Conservation (phyloP, 2,329 filamentous ascomycete genomes). For the Zymoseptoria ardabiliae region DNA sequence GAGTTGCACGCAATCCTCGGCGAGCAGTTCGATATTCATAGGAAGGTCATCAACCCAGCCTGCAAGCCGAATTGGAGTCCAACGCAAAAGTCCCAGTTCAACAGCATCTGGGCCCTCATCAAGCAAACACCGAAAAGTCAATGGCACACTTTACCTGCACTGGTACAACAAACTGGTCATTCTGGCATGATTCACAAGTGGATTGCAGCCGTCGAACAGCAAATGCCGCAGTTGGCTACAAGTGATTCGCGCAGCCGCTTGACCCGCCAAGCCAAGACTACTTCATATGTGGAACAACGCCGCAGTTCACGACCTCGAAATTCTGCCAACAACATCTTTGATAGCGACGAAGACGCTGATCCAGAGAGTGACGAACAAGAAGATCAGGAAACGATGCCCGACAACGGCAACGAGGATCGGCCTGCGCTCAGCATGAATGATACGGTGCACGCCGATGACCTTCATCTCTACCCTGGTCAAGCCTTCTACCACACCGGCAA, state of each 20-base stretch:
- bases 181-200: conserved; percentile 11
- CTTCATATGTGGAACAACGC: conserved; percentile 12
- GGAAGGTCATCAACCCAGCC: conserved; percentile 11
- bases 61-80: conserved; percentile 15
- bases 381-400: conserved; percentile 19
- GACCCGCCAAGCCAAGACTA: conserved; percentile 14
- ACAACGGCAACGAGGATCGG: conserved; percentile 17
- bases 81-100: conserved; percentile 11
- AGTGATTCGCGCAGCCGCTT: conserved; percentile 5
- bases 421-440: conserved; percentile 6
- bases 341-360: conserved; percentile 7
- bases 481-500: conserved; percentile 28
- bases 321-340: conserved; percentile 10
- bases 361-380: conserved; percentile 4
- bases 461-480: conserved; percentile 16
- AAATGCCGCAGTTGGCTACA: conserved; percentile 5
- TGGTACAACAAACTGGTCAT: conserved; percentile 5
- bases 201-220: conserved; percentile 11
- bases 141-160: conserved; percentile 6
- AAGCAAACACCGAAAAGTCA: conserved; percentile 10
- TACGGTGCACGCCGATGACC: conserved; percentile 15
- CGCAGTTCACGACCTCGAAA: conserved; percentile 15
- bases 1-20: conserved; percentile 9
- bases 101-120: conserved; percentile 10
- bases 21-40: conserved; percentile 10